A percentile compares a stretch with the other conserved stretches of the same genome.
phyloP scores from a whole-genome alignment of 805 yeast genomes.

The Wickerhamiella lipophila region DNA sequence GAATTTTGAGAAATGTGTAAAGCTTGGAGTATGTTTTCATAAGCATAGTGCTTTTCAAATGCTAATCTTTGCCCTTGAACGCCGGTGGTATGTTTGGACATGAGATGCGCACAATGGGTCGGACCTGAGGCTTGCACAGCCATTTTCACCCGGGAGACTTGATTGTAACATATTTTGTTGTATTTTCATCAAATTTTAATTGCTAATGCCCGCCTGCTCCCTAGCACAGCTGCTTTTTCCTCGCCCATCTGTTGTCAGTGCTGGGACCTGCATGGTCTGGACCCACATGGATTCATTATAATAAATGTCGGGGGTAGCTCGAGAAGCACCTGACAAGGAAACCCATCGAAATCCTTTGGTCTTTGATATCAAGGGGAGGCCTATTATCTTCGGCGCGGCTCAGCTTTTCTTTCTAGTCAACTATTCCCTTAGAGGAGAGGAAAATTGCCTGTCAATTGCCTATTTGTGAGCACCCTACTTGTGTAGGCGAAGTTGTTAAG shows the following conservation, averaged over 20 bases:
- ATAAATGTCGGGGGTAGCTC: neutral
- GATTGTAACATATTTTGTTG: too few species aligned
- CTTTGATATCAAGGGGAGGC: too few species aligned
- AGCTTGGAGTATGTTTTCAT: too few species aligned
- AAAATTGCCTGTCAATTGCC: too few species aligned
- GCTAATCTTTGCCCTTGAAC: neutral
- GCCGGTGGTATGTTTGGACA: conserved; percentile 2
- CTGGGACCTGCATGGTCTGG: neutral
- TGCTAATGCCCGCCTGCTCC: neutral
- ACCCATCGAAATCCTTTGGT: too few species aligned
- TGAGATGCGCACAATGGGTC: conserved; percentile 3
- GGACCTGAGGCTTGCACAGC: too few species aligned
- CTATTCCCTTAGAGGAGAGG: too few species aligned
- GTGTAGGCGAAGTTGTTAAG: too few species aligned
- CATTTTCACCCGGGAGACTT: neutral
- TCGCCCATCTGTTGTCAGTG: neutral
- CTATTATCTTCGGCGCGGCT: too few species aligned
- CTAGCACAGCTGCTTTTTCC: neutral
- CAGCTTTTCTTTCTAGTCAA: too few species aligned
- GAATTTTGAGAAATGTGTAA: neutral
- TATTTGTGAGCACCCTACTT: too few species aligned
- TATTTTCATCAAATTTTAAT: neutral
- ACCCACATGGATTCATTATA: neutral
- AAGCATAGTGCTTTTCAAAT: neutral
- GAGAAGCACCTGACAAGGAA: neutral